Evolutionary conservation across 202 grass and related monocot genomes (phyloP).

Genomic region (Sporobolus alterniflorus): DNA sequence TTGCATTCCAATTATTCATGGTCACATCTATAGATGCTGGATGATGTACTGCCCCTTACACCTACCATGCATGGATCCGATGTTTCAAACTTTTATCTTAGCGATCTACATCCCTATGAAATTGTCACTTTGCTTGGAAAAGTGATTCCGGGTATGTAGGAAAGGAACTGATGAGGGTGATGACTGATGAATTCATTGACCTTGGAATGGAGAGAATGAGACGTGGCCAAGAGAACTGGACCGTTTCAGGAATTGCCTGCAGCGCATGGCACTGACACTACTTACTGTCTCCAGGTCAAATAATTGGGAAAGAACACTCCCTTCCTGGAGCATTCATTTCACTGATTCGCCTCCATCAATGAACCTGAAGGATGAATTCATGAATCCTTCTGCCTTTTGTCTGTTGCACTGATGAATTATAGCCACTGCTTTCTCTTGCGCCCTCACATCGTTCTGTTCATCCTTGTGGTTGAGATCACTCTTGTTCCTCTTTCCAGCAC

Average conservation of each 20-base stretch:
- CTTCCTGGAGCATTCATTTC: neutral
- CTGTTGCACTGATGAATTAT: neutral
- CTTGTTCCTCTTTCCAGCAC: slow-evolving; percentile 30
- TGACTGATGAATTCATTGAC: slow-evolving; percentile 11
- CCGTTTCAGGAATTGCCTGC: slow-evolving; percentile 40
- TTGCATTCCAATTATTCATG: slow-evolving; percentile 44
- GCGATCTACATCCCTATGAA: slow-evolving; percentile 30
- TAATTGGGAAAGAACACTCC: slow-evolving; percentile 34
- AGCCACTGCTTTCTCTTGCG: slow-evolving; percentile 39
- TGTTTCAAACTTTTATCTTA: slow-evolving; percentile 15
- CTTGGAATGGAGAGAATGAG: slow-evolving; percentile 13
- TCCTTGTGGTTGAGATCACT: slow-evolving; percentile 18
- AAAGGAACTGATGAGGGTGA: slow-evolving; percentile 26
- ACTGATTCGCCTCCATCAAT: slow-evolving; percentile 21
- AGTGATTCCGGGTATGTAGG: neutral
- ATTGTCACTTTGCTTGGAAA: slow-evolving; percentile 45
- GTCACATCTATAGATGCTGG: slow-evolving; percentile 46
- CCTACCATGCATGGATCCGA: slow-evolving; percentile 28
- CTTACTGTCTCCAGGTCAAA: slow-evolving; percentile 46
- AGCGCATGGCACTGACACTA: slow-evolving; percentile 25
- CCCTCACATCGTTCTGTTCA: neutral
- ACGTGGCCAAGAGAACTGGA: slow-evolving; percentile 12
- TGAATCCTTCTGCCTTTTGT: slow-evolving; percentile 24
- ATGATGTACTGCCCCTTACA: slow-evolving; percentile 18
- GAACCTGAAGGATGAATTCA: slow-evolving; percentile 24